phyloP scores from a whole-genome alignment of 2,329 filamentous ascomycete species.

The Zymoseptoria crescenta region DNA sequence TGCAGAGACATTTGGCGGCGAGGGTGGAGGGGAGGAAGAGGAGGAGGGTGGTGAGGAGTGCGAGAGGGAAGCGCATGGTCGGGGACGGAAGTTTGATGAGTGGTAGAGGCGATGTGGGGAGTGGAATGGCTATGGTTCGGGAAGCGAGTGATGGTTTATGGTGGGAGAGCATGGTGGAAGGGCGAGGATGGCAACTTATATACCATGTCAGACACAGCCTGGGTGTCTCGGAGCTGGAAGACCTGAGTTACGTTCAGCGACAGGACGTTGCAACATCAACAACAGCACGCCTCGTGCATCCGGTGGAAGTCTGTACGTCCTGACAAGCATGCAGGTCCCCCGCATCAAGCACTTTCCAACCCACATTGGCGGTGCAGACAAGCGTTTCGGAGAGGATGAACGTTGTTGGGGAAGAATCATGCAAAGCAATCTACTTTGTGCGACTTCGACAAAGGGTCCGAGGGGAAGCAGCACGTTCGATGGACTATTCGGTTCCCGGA shows the following conservation, averaged over 20 bases:
- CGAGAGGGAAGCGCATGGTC: background rate
- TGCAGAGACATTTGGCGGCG: conserved; percentile 11
- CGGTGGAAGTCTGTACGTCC: background rate
- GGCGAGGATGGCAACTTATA: background rate
- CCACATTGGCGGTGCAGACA: background rate
- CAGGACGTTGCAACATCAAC: background rate
- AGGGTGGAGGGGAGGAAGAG: background rate
- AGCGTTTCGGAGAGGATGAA: background rate
- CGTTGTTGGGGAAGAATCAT: background rate
- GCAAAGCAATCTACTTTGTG: background rate
- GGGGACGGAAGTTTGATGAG: background rate
- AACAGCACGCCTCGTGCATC: background rate
- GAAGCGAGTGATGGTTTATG: background rate
- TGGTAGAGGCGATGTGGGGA: background rate
- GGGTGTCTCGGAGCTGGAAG: background rate
- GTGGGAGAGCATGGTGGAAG: no score
- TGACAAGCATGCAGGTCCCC: background rate
- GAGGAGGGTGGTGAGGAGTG: background rate
- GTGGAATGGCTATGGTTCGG: background rate
- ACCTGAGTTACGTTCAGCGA: background rate
- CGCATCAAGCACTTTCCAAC: background rate
- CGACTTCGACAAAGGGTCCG: background rate
- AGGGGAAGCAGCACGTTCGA: background rate
- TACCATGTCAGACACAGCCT: background rate
- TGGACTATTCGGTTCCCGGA: background rate